Conservation (phyloP, 1,284 basidiomycete species). For the Neotropicomus parvogracilis region DNA sequence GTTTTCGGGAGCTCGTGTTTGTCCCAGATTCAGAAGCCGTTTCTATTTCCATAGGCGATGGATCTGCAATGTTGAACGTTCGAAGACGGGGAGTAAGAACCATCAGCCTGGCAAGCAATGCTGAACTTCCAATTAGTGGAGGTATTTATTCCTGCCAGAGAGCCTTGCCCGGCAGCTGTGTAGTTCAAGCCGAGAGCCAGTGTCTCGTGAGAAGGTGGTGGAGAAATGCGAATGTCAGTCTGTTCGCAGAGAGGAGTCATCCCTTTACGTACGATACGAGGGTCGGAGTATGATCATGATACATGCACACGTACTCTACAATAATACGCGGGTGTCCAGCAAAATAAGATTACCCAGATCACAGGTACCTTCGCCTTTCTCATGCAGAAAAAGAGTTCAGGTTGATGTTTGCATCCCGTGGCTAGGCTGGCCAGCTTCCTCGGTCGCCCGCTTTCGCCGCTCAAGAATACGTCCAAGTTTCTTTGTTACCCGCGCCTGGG, state of each 20-base stretch:
- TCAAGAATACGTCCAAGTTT: conserved; percentile 44
- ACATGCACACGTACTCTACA: background rate
- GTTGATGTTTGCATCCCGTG: conserved; percentile 7
- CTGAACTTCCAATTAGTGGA: conserved; percentile 12
- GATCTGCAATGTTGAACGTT: conserved; percentile 34
- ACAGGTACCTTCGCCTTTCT: no score
- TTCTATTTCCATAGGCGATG: conserved; percentile 35
- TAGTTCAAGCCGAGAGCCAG: conserved; percentile 10
- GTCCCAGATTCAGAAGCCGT: conserved; percentile 24
- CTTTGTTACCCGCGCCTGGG: conserved; percentile 36
- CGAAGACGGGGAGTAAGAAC: conserved; percentile 36
- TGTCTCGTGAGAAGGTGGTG: conserved; percentile 23
- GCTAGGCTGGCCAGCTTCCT: background rate
- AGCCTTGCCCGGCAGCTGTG: conserved; percentile 14
- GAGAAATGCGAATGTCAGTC: conserved; percentile 18
- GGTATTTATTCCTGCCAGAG: conserved; percentile 18
- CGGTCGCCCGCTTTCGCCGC: conserved; percentile 36
- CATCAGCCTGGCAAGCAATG: conserved; percentile 24
- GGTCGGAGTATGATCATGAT: conserved; percentile 16
- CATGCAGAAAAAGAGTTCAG: background rate
- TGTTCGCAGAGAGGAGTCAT: conserved; percentile 24
- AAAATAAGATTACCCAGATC: conserved; percentile 13
- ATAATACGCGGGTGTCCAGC: background rate
- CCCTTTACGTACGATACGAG: conserved; percentile 25
- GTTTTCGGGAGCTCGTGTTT: conserved; percentile 31